These are phyloP conservation scores for Arctium lappa DNA, from an alignment of 129 eudicot genomes.

Conservation along the genomic window DNA sequence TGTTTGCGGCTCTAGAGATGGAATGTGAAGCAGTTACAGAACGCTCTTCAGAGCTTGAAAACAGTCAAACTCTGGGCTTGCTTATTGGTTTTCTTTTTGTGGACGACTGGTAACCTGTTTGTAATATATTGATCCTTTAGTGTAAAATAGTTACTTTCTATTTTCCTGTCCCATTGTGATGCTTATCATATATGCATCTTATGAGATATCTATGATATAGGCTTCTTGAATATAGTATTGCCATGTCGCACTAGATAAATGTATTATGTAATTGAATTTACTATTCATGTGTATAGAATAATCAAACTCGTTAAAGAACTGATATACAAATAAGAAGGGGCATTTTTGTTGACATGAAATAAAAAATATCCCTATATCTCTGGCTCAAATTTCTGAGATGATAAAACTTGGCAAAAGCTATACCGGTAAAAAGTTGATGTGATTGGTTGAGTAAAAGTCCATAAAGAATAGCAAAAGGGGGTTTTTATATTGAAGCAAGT, in stretches of 20 bases:
- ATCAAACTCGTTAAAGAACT: background rate
- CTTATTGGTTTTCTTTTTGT: conserved; percentile 89
- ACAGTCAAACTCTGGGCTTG: conserved; percentile 86
- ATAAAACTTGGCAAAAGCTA: background rate
- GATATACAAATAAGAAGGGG: background rate
- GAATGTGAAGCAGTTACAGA: conserved; percentile 77
- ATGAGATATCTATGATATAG: background rate
- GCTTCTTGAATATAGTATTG: background rate
- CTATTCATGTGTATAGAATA: background rate
- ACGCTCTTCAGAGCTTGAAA: conserved; percentile 79
- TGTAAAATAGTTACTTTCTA: background rate
- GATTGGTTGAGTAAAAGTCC: background rate
- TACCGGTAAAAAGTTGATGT: background rate
- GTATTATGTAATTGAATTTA: background rate
- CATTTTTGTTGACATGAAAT: background rate
- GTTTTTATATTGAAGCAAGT: background rate
- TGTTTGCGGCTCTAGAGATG: conserved; percentile 78
- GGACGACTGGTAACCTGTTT: conserved; percentile 77
- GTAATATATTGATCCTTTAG: background rate
- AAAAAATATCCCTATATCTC: background rate
- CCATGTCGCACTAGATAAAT: background rate
- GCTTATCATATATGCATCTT: background rate
- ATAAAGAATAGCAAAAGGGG: background rate
- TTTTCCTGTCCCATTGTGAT: background rate
- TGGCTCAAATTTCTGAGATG: background rate